phyloP scores from a whole-genome alignment of 1,284 basidiomycete genomes.

The Taiwanofungus camphoratus region DNA sequence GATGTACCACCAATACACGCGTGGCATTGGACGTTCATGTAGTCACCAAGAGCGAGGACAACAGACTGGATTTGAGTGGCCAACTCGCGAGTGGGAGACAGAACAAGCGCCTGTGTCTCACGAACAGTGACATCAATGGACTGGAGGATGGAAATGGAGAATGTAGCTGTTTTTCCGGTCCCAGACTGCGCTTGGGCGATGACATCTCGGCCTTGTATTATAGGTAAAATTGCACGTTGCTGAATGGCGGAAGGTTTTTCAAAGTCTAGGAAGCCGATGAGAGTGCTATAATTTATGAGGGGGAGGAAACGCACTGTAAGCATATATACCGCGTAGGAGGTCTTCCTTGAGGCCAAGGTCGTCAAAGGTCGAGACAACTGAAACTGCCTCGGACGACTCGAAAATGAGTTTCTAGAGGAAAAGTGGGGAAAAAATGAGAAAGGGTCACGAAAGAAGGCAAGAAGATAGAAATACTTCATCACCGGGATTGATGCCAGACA shows the following conservation, averaged over 20 bases:
- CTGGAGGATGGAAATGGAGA: constrained; percentile 90
- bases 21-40: constrained; percentile 99
- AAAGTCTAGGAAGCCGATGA: constrained; percentile 64
- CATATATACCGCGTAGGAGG: constrained; percentile 94
- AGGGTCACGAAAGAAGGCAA: not conserved
- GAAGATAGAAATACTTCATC: constrained; percentile 53
- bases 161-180: constrained; percentile 99
- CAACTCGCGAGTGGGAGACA: constrained; percentile 92
- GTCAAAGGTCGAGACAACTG: constrained; percentile 83
- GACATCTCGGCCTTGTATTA: constrained; percentile 92
- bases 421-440: too few species aligned
- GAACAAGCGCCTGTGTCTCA: constrained; percentile 94
- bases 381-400: constrained; percentile 95
- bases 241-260: constrained; percentile 99
- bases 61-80: constrained; percentile 99
- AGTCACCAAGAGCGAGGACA: constrained; percentile 94
- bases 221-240: constrained; percentile 95
- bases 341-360: constrained; percentile 95
- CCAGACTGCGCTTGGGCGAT: constrained; percentile 99
- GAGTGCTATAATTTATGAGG: constrained; percentile 1
- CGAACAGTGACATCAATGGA: constrained; percentile 94
- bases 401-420: constrained; percentile 82
- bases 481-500: constrained; percentile 73
- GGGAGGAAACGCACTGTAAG: constrained; percentile 76
- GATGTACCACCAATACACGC: constrained; percentile 98